Evolutionary conservation across 345 rosid genomes (phyloP).

Genomic region (Luvunga scandens): DNA sequence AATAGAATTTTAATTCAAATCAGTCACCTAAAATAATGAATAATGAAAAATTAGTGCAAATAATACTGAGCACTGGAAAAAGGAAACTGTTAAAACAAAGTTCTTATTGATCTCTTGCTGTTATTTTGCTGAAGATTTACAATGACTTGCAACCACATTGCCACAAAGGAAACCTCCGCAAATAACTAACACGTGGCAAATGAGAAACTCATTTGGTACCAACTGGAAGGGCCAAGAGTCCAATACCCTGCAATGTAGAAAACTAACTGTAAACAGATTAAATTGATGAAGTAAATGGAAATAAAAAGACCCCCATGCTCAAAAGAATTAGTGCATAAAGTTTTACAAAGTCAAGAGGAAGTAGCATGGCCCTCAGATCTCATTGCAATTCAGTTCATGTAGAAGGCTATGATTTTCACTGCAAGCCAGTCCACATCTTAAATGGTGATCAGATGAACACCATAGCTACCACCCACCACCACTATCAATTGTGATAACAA

Average conservation of each 20-base stretch:
- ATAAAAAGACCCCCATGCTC: background rate
- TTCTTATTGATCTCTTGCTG: too few species aligned
- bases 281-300: background rate
- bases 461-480: background rate
- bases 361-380: constrained; percentile 18
- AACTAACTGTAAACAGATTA: too few species aligned
- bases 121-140: too few species aligned
- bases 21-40: background rate
- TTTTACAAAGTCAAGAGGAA: too few species aligned
- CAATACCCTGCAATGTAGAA: background rate
- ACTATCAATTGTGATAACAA: background rate
- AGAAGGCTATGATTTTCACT: constrained; percentile 11
- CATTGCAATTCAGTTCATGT: background rate
- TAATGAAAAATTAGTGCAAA: too few species aligned
- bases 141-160: too few species aligned
- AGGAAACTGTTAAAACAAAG: too few species aligned
- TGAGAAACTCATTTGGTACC: too few species aligned
- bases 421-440: constrained; percentile 16
- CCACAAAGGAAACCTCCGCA: too few species aligned
- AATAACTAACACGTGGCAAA: too few species aligned
- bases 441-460: background rate
- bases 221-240: background rate
- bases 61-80: too few species aligned
- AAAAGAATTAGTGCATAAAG: background rate
- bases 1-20: background rate